phyloP scores from a whole-genome alignment of 2,329 filamentous ascomycete species.

The Davidsoniella australis region DNA sequence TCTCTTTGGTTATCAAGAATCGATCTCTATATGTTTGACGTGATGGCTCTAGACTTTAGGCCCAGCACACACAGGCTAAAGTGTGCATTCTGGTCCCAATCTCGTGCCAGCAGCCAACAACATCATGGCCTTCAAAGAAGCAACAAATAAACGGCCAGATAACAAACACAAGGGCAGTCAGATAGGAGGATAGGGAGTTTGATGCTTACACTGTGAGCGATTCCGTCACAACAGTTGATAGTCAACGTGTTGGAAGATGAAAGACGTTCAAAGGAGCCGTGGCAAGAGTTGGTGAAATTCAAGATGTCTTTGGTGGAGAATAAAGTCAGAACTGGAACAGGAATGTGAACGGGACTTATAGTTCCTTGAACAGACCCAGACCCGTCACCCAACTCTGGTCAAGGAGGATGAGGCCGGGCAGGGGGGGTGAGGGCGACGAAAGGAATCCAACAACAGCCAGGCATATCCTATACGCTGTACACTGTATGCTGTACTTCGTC shows the following conservation, averaged over 20 bases:
- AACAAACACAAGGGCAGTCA: background rate
- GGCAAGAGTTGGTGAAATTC: too few species aligned
- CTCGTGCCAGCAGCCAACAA: too few species aligned
- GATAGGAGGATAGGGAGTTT: too few species aligned
- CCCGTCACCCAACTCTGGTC: background rate
- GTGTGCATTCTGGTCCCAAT: too few species aligned
- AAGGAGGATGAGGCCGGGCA: slow-evolving; percentile 9
- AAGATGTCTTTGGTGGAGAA: slow-evolving; percentile 4
- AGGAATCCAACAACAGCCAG: background rate
- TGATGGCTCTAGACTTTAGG: too few species aligned
- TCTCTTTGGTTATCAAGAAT: too few species aligned
- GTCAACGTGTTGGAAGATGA: slow-evolving; percentile 3
- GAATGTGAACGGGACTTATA: slow-evolving; percentile 11
- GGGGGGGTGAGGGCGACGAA: slow-evolving; percentile 6
- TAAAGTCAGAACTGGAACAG: slow-evolving; percentile 8
- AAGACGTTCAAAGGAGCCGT: background rate
- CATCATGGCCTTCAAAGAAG: background rate
- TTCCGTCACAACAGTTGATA: background rate
- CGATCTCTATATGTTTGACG: too few species aligned
- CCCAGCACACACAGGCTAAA: too few species aligned
- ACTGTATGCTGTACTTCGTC: too few species aligned
- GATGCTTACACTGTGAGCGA: too few species aligned
- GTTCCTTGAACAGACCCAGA: slow-evolving; percentile 4
- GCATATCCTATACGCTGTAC: too few species aligned
- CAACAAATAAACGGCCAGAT: background rate